These are phyloP conservation scores for Polygonum maritimum DNA, from an alignment of 148 eudicot species.

Conservation along the genomic window DNA sequence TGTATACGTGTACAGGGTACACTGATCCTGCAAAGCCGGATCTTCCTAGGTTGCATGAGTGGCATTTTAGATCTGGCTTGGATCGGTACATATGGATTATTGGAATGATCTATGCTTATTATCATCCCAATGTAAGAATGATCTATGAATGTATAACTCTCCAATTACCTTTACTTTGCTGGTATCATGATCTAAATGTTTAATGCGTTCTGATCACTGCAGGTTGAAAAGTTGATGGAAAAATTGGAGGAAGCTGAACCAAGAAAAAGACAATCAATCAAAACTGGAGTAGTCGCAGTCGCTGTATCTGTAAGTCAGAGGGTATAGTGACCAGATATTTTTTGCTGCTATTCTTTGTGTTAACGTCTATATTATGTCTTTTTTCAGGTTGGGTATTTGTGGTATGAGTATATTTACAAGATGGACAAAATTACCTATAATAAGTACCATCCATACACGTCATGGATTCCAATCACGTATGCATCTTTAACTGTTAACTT, in stretches of 20 bases:
- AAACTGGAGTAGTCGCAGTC: slow-evolving; percentile 56
- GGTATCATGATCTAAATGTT: slow-evolving; percentile 1
- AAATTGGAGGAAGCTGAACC: slow-evolving; percentile 83
- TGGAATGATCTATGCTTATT: slow-evolving; percentile 94
- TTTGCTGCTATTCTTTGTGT: not conserved
- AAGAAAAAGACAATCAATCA: slow-evolving; percentile 59
- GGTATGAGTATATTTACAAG: slow-evolving; percentile 94
- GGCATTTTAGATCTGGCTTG: slow-evolving; percentile 99
- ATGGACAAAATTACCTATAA: slow-evolving; percentile 84
- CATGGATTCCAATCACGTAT: slow-evolving; percentile 97
- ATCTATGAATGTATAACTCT: not conserved
- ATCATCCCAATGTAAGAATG: slow-evolving; percentile 68
- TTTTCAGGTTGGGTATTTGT: slow-evolving; percentile 85
- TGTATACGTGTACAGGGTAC: slow-evolving; percentile 43
- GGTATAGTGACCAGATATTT: not conserved
- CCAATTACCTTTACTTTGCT: not conserved
- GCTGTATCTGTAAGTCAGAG: slow-evolving; percentile 46
- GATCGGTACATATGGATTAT: slow-evolving; percentile 97
- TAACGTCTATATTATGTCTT: not conserved
- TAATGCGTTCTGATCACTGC: slow-evolving; percentile 5
- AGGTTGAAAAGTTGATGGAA: slow-evolving; percentile 96
- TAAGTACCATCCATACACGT: slow-evolving; percentile 95
- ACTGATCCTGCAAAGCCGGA: slow-evolving; percentile 93
- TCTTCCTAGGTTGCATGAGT: slow-evolving; percentile 78
- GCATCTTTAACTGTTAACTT: slow-evolving; percentile 11